Conservation (phyloP, 441 rosid genomes). For the Gossypium gossypioides region DNA sequence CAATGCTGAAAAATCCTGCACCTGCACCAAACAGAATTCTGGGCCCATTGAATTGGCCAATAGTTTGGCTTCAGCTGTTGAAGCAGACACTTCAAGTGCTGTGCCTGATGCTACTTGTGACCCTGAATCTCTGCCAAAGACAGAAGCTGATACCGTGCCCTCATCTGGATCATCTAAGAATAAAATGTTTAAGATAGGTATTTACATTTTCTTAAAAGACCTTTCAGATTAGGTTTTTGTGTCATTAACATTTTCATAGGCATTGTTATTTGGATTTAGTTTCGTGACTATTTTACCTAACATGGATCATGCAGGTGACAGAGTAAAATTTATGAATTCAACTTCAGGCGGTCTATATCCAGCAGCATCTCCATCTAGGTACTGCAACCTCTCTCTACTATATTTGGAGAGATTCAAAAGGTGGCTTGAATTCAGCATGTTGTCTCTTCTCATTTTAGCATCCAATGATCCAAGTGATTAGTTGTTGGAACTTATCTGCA, state of each 20-base stretch:
- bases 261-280: constrained; percentile 10
- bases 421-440: background rate
- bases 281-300: constrained; percentile 18
- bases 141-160: constrained; percentile 40
- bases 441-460: constrained; percentile 6
- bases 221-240: constrained; percentile 7
- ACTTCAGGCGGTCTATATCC: constrained; percentile 37
- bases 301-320: constrained; percentile 53
- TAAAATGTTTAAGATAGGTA: constrained; percentile 55
- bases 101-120: constrained; percentile 37
- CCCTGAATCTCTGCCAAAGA: constrained; percentile 49
- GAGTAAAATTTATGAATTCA: constrained; percentile 47
- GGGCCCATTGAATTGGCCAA: constrained; percentile 34
- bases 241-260: constrained; percentile 4
- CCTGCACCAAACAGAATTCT: constrained; percentile 36
- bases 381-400: constrained; percentile 1
- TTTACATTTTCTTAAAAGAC: constrained; percentile 6
- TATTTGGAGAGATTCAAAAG: constrained; percentile 1
- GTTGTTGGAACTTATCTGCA: background rate
- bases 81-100: constrained; percentile 44
- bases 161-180: constrained; percentile 40
- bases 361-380: constrained; percentile 45
- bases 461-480: background rate
- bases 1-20: constrained; percentile 45
- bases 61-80: constrained; percentile 33